Evolutionary conservation across 2,329 filamentous ascomycete species (phyloP), one percentile per base, ranked within the genome.

Genomic region (Alternaria rosae): DNA sequence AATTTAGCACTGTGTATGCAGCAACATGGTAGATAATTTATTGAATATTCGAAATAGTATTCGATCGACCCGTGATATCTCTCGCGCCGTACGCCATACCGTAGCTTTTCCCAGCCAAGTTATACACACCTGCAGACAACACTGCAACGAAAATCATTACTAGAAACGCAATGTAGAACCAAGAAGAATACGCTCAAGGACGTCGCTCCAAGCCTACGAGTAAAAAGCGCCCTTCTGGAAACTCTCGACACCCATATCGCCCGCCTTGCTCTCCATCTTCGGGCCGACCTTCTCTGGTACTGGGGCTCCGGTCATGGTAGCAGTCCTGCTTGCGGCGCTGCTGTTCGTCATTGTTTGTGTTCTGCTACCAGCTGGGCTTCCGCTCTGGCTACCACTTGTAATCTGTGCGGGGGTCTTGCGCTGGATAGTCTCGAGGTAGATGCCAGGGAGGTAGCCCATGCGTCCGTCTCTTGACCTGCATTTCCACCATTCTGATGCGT

Each of bases 401-500:
- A 84, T 83, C 57, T 82, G 80, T 17, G 76, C 79, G 48, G 83
- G 81, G 61, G 83, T 79, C 62, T 83, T 82, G 55, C 88, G 82
- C 74, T 90, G 86, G 51, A 95, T 89, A 0, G 85, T 87, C 80
- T 97, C 93, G 26, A 99, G 86, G 75, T 97, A 99, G 1, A 93
- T 94, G 1, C 91, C 89, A 3, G 96, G 95, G 6, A 99, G 85
- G 76, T 98, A 99, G 8, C 95, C 95, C 72, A 97, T 90, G 25
- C 93, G 87, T 47, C 93, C 94, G 76, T 98, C 93, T 63, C 95
- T 87, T 13, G 94, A 91, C 57, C 95, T 88, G 81, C 96, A 99
- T 68, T 91, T 89, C 95, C 95, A 99, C 95, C 95, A 99, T 76
- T 99, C 94, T 54, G 92, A 95, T 5, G 93, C 88, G 71, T 95